These are phyloP conservation scores for Chlorella sorokiniana DNA, from an alignment of 139 green algal species.

Conservation along the genomic window DNA sequence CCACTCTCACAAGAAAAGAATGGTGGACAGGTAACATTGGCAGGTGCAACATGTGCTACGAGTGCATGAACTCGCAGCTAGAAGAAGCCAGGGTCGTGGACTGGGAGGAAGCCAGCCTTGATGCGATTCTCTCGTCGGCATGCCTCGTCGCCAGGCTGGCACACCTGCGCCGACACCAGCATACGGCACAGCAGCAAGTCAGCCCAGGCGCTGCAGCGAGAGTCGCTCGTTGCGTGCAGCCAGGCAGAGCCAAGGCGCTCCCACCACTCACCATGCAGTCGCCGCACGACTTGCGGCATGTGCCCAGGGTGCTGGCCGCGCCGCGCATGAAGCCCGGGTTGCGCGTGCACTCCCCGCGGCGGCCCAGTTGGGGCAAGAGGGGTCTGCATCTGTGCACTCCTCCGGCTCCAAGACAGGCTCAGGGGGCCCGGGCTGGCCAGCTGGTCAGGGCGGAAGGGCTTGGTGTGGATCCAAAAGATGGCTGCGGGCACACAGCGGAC, in stretches of 20 bases:
- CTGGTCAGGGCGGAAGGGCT: slow-evolving; percentile 41
- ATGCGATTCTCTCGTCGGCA: slow-evolving; percentile 31
- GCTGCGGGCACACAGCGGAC: no score
- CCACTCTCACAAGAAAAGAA: no score
- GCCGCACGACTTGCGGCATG: background rate
- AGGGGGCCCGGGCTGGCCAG: background rate
- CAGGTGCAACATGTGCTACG: no score
- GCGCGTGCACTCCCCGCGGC: slow-evolving; percentile 36
- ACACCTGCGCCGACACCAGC: background rate
- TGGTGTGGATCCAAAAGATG: slow-evolving; percentile 77
- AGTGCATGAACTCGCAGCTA: background rate
- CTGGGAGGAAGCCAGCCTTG: slow-evolving; percentile 37
- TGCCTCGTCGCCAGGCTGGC: background rate
- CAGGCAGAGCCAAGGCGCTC: background rate
- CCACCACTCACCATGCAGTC: slow-evolving; percentile 19
- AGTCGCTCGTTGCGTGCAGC: no score
- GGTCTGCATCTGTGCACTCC: slow-evolving; percentile 36
- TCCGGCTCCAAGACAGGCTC: slow-evolving; percentile 17
- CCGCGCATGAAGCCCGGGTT: slow-evolving; percentile 40
- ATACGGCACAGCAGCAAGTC: background rate
- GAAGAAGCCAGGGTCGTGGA: slow-evolving; percentile 25
- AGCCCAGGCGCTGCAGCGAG: background rate
- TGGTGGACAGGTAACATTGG: no score
- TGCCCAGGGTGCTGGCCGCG: slow-evolving; percentile 12
- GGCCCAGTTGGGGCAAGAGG: slow-evolving; percentile 31